A percentile compares a stretch with the other conserved stretches of the same genome.
phyloP scores from a whole-genome alignment of 1,139 yeast species.

The Williopsis jadinii region DNA sequence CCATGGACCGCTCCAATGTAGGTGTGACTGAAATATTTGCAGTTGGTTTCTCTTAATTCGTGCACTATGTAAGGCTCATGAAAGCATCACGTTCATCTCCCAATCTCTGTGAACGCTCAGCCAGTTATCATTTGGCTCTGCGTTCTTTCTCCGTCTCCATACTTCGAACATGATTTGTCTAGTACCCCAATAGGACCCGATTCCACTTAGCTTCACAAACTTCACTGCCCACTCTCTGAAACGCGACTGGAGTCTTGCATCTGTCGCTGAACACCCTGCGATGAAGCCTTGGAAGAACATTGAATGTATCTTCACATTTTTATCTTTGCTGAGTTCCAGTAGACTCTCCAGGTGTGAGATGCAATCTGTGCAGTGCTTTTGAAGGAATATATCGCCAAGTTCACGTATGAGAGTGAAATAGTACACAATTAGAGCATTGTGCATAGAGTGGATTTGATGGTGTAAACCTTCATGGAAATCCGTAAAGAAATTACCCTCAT shows the following conservation, averaged over 20 bases:
- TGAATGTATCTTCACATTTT: constrained; percentile 60
- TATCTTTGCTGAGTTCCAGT: constrained; percentile 47
- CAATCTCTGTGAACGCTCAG: constrained; percentile 72
- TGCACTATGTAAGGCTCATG: constrained; percentile 6
- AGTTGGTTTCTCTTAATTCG: too few species aligned
- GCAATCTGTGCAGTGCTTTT: constrained; percentile 54
- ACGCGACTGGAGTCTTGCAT: constrained; percentile 50
- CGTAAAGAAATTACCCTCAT: constrained; percentile 31
- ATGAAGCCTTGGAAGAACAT: constrained; percentile 86
- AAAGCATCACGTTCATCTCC: constrained; percentile 79
- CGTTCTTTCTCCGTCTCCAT: constrained; percentile 66
- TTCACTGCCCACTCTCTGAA: constrained; percentile 79
- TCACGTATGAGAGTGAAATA: constrained; percentile 61
- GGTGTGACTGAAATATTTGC: too few species aligned
- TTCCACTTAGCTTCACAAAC: constrained; percentile 54
- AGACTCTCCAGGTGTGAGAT: constrained; percentile 60
- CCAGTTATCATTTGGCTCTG: constrained; percentile 63
- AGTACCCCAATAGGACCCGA: constrained; percentile 86
- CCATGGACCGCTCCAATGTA: too few species aligned
- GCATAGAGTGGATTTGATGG: constrained; percentile 77
- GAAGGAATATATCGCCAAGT: constrained; percentile 41
- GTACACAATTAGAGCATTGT: constrained; percentile 69
- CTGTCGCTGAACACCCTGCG: constrained; percentile 78
- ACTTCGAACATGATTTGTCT: constrained; percentile 80
- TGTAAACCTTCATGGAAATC: constrained; percentile 64